These are phyloP conservation scores for Pythium diclinum DNA, from an alignment of 352 stramenopile genomes.

Conservation along the genomic window DNA sequence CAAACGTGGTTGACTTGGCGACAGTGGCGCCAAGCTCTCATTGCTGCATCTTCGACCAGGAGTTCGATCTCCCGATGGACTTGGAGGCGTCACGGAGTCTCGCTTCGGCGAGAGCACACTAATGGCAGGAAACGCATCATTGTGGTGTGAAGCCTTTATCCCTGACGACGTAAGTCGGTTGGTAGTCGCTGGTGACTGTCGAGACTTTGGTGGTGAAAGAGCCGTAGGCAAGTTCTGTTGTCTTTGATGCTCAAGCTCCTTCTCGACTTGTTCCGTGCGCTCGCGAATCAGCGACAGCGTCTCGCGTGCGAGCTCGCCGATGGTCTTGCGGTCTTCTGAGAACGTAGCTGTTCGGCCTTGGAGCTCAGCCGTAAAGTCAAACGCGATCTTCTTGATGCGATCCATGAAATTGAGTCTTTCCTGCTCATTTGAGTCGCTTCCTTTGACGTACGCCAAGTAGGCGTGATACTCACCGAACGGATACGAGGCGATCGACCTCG, in stretches of 20 bases:
- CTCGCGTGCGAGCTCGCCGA: slow-evolving; percentile 60
- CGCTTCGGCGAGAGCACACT: slow-evolving; percentile 9
- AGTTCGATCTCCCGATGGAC: neutral
- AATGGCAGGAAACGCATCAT: neutral
- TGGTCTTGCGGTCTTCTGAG: slow-evolving; percentile 41
- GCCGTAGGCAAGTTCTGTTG: neutral
- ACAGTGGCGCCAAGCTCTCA: neutral
- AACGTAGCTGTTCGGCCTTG: slow-evolving; percentile 26
- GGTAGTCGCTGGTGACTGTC: neutral
- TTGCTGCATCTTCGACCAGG: slow-evolving; percentile 4
- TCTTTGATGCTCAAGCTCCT: neutral
- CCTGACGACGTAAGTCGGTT: neutral
- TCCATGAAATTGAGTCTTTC: slow-evolving; percentile 36
- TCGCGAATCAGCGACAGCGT: slow-evolving; percentile 56
- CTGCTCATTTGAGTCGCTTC: neutral
- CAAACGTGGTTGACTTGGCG: neutral
- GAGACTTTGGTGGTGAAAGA: neutral
- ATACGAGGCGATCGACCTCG: slow-evolving; percentile 55
- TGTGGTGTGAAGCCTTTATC: neutral
- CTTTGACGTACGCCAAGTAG: slow-evolving; percentile 10
- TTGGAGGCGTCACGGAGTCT: neutral
- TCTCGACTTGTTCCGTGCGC: slow-evolving; percentile 18
- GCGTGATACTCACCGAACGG: slow-evolving; percentile 57
- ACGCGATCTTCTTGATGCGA: slow-evolving; percentile 52
- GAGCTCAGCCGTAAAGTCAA: slow-evolving; percentile 57